Conservation (phyloP, 179 eudicot species). For the Spinacia oleracea region DNA sequence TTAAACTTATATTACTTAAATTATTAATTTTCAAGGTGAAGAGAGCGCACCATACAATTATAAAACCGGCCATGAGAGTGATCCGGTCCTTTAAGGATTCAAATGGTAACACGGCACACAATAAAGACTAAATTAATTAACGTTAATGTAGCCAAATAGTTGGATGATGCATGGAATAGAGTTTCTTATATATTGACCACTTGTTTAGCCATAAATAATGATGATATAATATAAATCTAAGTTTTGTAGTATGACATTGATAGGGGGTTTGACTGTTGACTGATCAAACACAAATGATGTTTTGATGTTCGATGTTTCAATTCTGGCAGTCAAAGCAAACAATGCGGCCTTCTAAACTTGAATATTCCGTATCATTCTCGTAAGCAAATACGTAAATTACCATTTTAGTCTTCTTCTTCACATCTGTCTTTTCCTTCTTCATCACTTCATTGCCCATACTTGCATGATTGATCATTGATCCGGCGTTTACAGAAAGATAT, state of each 20-base stretch:
- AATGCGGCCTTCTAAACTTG: conserved; percentile 16
- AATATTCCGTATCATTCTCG: conserved; percentile 14
- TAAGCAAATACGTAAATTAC: conserved; percentile 10
- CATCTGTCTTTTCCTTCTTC: background rate
- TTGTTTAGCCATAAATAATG: conserved; percentile 6
- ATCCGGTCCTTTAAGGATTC: background rate
- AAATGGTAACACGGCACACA: background rate
- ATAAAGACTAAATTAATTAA: background rate
- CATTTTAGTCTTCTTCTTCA: background rate
- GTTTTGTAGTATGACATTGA: conserved; percentile 4
- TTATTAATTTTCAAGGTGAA: too few relatives aligned
- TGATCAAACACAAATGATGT: conserved; percentile 18
- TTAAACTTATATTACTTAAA: too few relatives aligned
- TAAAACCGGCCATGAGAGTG: too few relatives aligned
- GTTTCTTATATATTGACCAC: background rate
- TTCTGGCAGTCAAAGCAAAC: conserved; percentile 19
- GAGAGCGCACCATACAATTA: too few relatives aligned
- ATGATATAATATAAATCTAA: too few relatives aligned
- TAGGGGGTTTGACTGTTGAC: conserved; percentile 25
- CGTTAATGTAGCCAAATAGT: background rate
- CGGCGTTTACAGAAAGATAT: too few relatives aligned
- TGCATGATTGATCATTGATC: too few relatives aligned
- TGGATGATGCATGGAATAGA: background rate
- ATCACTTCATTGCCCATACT: conserved; percentile 1
- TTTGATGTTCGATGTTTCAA: too few relatives aligned